phyloP scores from a whole-genome alignment of 768 basidiomycete genomes.

The Russula abietina region DNA sequence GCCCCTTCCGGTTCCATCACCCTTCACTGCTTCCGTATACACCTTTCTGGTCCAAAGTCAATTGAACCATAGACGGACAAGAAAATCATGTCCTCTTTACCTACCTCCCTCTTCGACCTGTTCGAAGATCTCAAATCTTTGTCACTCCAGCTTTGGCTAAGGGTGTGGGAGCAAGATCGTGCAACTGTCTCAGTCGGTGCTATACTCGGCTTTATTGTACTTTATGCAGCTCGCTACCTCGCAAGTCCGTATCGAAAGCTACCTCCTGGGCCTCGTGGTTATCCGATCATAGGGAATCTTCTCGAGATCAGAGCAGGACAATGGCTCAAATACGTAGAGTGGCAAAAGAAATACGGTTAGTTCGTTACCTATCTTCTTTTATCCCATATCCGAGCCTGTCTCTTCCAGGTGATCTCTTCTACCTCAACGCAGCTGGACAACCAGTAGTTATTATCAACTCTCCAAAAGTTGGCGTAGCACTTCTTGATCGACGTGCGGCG shows the following conservation, averaged over 20 bases:
- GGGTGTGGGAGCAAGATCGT: neutral
- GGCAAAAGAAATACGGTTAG: slow-evolving; percentile 15
- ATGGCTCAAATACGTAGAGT: slow-evolving; percentile 10
- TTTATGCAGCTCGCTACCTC: neutral
- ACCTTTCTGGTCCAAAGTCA: neutral
- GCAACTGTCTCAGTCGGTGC: neutral
- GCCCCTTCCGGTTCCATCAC: neutral
- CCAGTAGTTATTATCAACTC: neutral
- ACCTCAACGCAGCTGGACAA: neutral
- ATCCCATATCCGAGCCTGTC: neutral
- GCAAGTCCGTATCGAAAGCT: slow-evolving; percentile 10
- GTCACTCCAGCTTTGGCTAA: neutral
- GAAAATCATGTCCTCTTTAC: neutral
- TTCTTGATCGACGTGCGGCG: neutral
- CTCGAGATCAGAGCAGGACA: neutral
- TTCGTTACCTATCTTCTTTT: neutral
- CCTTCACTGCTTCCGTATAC: neutral
- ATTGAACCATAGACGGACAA: too few relatives aligned
- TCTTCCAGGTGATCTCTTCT: neutral
- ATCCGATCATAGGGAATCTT: slow-evolving; percentile 12
- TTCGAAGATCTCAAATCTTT: neutral
- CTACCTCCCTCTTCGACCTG: neutral
- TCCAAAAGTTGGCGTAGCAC: neutral
- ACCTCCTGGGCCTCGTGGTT: slow-evolving; percentile 9
- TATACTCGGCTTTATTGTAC: neutral